Evolutionary conservation across 2,329 filamentous ascomycete species (phyloP).

Genomic region (Hymenoscyphus fructigenus): DNA sequence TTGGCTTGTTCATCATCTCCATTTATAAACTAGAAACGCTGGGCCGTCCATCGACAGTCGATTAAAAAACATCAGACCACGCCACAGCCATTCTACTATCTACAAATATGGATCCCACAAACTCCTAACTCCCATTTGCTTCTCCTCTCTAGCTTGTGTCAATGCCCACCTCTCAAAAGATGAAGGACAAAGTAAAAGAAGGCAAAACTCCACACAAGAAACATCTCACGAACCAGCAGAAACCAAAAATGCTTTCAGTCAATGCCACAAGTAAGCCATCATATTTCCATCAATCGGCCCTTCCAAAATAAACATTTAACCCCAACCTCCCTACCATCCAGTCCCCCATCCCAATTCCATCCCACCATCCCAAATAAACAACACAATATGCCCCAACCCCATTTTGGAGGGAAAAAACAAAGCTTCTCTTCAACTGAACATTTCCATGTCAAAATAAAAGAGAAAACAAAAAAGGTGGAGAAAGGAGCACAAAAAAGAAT

Average conservation of each 20-base stretch:
- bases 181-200: too few species aligned
- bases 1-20: too few species aligned
- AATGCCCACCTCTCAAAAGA: too few species aligned
- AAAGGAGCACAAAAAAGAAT: neutral
- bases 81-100: too few species aligned
- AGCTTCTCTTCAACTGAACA: neutral
- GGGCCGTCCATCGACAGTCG: too few species aligned
- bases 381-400: neutral
- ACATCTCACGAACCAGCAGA: neutral
- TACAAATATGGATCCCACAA: too few species aligned
- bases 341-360: neutral
- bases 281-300: neutral
- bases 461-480: neutral
- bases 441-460: neutral
- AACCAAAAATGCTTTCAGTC: neutral
- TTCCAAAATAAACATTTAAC: constrained; percentile 8
- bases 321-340: neutral
- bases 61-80: too few species aligned
- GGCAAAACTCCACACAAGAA: too few species aligned
- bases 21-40: too few species aligned
- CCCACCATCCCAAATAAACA: neutral
- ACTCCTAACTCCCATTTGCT: too few species aligned
- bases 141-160: too few species aligned
- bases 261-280: neutral
- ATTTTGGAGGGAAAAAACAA: neutral